Percentiles rank a stretch among this genome's conserved stretches.
phyloP scores from a whole-genome alignment of 2,329 filamentous ascomycete genomes.

The Claviceps sp. region DNA sequence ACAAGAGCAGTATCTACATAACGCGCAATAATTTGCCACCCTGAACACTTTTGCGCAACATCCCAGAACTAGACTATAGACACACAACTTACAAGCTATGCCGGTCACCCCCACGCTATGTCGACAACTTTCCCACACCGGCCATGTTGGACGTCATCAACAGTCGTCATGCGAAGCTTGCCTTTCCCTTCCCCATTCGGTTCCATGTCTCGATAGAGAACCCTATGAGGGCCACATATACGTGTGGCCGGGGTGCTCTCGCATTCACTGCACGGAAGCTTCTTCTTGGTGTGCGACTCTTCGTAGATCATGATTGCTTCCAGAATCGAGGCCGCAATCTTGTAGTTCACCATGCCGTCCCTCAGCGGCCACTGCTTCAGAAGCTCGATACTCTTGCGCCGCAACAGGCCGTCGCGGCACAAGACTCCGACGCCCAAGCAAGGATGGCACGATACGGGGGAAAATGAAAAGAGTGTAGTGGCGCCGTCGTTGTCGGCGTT shows the following conservation, averaged over 20 bases:
- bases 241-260: not conserved
- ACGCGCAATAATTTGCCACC: no score
- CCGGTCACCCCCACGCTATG: not conserved
- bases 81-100: no score
- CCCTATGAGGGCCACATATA: not conserved
- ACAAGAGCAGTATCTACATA: no score
- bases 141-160: not conserved
- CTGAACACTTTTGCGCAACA: no score
- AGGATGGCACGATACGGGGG: not conserved
- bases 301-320: not conserved
- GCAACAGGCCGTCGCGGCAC: slow-evolving; percentile 1
- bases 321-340: not conserved
- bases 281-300: not conserved
- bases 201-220: slow-evolving; percentile 2
- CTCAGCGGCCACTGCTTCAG: slow-evolving; percentile 2
- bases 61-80: no score
- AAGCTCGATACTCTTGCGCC: not conserved
- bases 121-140: not conserved
- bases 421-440: not conserved
- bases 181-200: not conserved
- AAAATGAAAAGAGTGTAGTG: slow-evolving; percentile 1
- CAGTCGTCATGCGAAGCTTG: not conserved
- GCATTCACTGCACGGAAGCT: not conserved
- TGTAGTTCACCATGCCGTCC: slow-evolving; percentile 4
- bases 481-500: not conserved